Conservation (phyloP, 2,329 filamentous ascomycete species). For the Fusarium kyushuense region DNA sequence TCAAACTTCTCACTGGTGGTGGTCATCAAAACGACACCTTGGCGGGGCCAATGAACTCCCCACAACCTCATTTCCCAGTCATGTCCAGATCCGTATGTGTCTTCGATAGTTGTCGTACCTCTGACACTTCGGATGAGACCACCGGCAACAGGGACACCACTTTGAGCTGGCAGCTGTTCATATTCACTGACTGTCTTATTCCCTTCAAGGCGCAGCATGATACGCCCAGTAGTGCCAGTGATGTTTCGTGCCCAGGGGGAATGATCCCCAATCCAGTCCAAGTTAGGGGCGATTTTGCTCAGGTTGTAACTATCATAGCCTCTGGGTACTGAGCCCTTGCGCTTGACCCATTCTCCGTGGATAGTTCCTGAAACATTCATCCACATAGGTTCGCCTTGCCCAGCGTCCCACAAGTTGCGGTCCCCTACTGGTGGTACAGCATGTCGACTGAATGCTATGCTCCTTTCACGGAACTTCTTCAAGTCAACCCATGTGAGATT, state of each 20-base stretch:
- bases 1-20: conserved; percentile 95
- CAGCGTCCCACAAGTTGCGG: conserved; percentile 56
- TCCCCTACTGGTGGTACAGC: conserved; percentile 60
- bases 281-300: conserved; percentile 71
- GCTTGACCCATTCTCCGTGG: conserved; percentile 79
- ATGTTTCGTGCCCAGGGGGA: conserved; percentile 82
- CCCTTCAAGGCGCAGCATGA: conserved; percentile 74
- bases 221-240: conserved; percentile 76
- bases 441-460: conserved; percentile 69
- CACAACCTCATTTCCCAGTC: conserved; percentile 84
- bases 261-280: conserved; percentile 72
- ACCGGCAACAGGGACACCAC: conserved; percentile 55
- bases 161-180: conserved; percentile 53
- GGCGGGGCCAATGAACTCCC: conserved; percentile 87
- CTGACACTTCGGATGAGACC: conserved; percentile 75
- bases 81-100: conserved; percentile 73
- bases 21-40: conserved; percentile 82
- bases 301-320: conserved; percentile 70
- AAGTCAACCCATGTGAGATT: conserved; percentile 84
- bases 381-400: conserved; percentile 68
- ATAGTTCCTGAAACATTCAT: conserved; percentile 82
- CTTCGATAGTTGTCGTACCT: conserved; percentile 78
- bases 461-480: conserved; percentile 72
- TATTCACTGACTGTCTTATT: conserved; percentile 63
- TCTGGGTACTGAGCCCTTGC: conserved; percentile 60